Conservation (phyloP, 2,329 filamentous ascomycete species). For the Penicillium polonicum region DNA sequence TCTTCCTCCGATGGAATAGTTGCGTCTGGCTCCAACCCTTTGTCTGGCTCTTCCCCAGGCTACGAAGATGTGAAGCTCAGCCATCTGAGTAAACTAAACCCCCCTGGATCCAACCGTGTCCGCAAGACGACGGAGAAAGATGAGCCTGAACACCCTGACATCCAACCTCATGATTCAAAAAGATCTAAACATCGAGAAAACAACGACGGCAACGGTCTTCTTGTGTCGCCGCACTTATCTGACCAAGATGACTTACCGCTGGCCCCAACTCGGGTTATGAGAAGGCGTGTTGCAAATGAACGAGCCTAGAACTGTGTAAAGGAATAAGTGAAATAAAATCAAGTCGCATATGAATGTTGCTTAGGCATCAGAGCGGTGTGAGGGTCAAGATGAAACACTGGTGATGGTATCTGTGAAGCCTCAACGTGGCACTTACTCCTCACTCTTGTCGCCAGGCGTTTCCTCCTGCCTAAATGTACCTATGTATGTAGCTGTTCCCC, state of each 20-base stretch:
- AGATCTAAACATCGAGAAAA: background rate
- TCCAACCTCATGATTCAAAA: background rate
- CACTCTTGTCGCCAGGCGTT: background rate
- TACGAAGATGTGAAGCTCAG: background rate
- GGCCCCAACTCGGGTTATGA: background rate
- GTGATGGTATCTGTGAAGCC: background rate
- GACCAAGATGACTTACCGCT: slow-evolving; percentile 1
- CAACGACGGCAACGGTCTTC: background rate
- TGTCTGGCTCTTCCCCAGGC: background rate
- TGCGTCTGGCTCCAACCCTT: background rate
- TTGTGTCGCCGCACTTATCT: background rate
- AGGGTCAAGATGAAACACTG: too few relatives aligned
- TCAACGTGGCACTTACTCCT: background rate
- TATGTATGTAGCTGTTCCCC: too few relatives aligned
- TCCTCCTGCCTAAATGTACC: too few relatives aligned
- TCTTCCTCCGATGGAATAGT: background rate
- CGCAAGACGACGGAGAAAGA: background rate
- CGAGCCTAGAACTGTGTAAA: too few relatives aligned
- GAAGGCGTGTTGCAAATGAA: background rate
- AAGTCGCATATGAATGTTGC: too few relatives aligned
- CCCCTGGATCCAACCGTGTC: too few relatives aligned
- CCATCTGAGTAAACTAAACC: background rate
- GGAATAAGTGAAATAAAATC: too few relatives aligned
- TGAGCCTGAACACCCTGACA: too few relatives aligned
- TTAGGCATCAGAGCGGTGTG: too few relatives aligned